A percentile compares a stretch with the other conserved stretches of the same genome.
These are phyloP conservation scores for Trametes pubescens DNA, from an alignment of 1,284 basidiomycete species.

Conservation along the genomic window DNA sequence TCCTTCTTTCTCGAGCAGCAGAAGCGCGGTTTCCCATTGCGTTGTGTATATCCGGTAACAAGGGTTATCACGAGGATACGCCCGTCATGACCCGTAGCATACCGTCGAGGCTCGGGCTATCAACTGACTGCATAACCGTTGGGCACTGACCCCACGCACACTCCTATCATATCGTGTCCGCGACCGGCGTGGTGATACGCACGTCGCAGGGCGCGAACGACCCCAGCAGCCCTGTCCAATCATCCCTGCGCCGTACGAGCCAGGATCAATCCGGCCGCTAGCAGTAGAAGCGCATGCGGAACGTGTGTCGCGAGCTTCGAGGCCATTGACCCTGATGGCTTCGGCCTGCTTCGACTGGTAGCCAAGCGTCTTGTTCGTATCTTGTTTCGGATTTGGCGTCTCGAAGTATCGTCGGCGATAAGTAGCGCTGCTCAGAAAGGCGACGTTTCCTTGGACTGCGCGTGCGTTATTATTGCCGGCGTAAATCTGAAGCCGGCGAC, in stretches of 20 bases:
- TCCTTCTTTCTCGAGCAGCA: not conserved
- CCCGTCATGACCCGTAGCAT: not conserved
- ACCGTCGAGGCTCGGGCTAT: conserved; percentile 4
- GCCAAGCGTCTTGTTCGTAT: not conserved
- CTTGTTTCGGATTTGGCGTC: conserved; percentile 5
- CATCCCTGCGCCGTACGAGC: not conserved
- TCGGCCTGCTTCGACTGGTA: not conserved
- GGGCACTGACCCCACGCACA: conserved; percentile 1
- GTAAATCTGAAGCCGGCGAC: not conserved
- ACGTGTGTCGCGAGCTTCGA: conserved; percentile 10
- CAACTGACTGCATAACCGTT: conserved; percentile 6
- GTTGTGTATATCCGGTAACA: not conserved
- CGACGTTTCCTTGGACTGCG: conserved; percentile 1
- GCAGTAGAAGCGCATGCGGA: not conserved
- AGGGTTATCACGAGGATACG: conserved; percentile 4
- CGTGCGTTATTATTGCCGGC: not conserved
- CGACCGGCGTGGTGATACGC: conserved; percentile 20
- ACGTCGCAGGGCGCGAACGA: conserved; percentile 1
- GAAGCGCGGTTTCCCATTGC: not conserved
- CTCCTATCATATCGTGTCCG: conserved; percentile 13
- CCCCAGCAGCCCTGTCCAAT: not conserved
- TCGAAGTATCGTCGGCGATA: not conserved
- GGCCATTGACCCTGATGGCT: not conserved
- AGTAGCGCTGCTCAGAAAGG: not conserved
- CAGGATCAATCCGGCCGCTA: conserved; percentile 10